A percentile compares a stretch with the other conserved stretches of the same genome.
phyloP scores from a whole-genome alignment of 176 grass and related monocot species.

The Raddia distichophylla region DNA sequence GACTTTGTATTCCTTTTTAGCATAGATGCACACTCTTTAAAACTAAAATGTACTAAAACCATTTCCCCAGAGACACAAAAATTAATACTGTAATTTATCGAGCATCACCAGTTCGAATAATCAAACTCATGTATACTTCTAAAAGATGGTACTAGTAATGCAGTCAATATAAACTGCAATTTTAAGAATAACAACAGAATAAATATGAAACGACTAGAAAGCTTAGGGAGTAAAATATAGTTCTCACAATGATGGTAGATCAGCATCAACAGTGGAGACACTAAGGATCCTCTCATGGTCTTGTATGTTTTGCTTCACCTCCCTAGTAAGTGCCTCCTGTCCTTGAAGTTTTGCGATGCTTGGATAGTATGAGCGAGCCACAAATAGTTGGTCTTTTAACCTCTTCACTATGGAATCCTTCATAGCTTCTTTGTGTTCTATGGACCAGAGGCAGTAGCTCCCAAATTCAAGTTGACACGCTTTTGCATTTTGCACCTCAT shows the following conservation, averaged over 20 bases:
- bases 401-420: constrained; percentile 63
- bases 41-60: not conserved
- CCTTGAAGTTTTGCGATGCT: constrained; percentile 73
- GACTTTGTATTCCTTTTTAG: constrained; percentile 3
- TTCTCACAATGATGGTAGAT: constrained; percentile 85
- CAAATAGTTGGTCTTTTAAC: constrained; percentile 81
- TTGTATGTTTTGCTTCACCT: constrained; percentile 77
- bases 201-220: constrained; percentile 14
- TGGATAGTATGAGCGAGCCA: constrained; percentile 75
- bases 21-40: constrained; percentile 25
- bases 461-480: constrained; percentile 90
- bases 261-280: constrained; percentile 72
- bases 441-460: constrained; percentile 94
- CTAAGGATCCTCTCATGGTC: constrained; percentile 79
- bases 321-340: constrained; percentile 53
- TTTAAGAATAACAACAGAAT: constrained; percentile 31
- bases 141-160: not conserved
- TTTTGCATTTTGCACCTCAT: constrained; percentile 53
- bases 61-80: constrained; percentile 23
- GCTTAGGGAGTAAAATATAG: not conserved
- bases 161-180: constrained; percentile 4
- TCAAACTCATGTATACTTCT: constrained; percentile 1
- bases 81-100: not conserved
- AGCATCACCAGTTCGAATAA: not conserved
- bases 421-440: constrained; percentile 78